A percentile compares a stretch with the other conserved stretches of the same genome.
Conservation (phyloP, 768 basidiomycete genomes). For the Guyanaporus albipodus region DNA sequence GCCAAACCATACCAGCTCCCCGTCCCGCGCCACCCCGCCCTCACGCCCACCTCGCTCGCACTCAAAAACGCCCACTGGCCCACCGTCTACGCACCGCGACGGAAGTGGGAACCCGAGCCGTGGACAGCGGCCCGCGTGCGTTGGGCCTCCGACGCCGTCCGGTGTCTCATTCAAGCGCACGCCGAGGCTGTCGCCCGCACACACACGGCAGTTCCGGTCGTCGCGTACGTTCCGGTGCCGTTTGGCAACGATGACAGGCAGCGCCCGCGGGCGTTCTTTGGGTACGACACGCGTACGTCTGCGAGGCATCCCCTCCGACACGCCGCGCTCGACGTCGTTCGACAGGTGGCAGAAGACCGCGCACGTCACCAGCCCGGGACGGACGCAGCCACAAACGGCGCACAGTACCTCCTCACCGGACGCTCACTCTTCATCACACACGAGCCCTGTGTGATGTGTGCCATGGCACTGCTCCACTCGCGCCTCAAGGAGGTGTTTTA, state of each 20-base stretch:
- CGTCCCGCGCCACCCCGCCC: slow-evolving; percentile 66
- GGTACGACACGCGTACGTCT: slow-evolving; percentile 68
- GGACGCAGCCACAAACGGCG: slow-evolving; percentile 49
- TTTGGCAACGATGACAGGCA: slow-evolving; percentile 32
- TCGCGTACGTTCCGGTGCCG: slow-evolving; percentile 64
- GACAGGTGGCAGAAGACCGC: slow-evolving; percentile 57
- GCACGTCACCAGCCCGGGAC: slow-evolving; percentile 18
- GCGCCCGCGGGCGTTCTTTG: slow-evolving; percentile 40
- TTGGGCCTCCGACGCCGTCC: slow-evolving; percentile 77
- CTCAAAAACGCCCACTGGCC: slow-evolving; percentile 85
- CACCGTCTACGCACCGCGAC: slow-evolving; percentile 64
- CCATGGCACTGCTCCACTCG: slow-evolving; percentile 93
- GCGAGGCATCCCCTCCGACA: slow-evolving; percentile 79
- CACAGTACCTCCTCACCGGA: slow-evolving; percentile 85
- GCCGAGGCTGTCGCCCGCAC: slow-evolving; percentile 16
- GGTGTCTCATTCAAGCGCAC: slow-evolving; percentile 48
- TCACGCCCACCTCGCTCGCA: slow-evolving; percentile 59
- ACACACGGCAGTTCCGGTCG: slow-evolving; percentile 71
- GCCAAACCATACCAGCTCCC: slow-evolving; percentile 49
- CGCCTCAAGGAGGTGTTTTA: slow-evolving; percentile 87
- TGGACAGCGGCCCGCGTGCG: slow-evolving; percentile 64
- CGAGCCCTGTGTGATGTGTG: slow-evolving; percentile 97
- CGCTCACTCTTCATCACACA: slow-evolving; percentile 86
- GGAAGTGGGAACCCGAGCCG: slow-evolving; percentile 59
- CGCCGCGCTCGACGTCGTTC: slow-evolving; percentile 73